Base-by-base conservation (phyloP, 331 rosid genomes). In the Stylosanthes scabra region DNA sequence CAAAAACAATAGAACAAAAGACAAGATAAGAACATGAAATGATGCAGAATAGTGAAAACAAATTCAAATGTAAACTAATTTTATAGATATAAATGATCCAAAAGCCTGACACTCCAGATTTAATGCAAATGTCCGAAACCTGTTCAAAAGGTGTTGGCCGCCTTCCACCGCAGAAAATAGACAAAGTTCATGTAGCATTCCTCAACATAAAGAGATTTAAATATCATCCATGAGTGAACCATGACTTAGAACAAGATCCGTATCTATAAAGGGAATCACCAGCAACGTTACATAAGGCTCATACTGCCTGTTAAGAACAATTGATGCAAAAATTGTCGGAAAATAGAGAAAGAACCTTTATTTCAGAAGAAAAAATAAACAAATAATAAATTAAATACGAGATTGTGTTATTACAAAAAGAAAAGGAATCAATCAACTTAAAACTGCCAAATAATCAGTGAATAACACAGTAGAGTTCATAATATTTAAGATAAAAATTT, bases 281-380 rank as follows among this genome's bases (percentile, higher is more conserved):
- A 66, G 91, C 91, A 70, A 91, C 83, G 49, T 84, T 87, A 74
- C 91, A 88, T 34, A 91, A 82, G 49, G 88, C 91, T 91, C 91
- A 87, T 11, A 89, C 90, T 10, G 91, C 95, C 90, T 89, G 82
- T 66, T 77, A 75, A 76, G 50, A 70, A 75, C 5, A 68, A 45
- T 68, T 69, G 49, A 75, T 51, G 3, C 5, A 3, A 25, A 16
- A 29, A 31, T 56, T 72, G 42, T 3, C 45, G 76, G 15, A 4
- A 57, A 47, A 47, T 3, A 49, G 9, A 12, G 7, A 49, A 13
- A 8, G 7, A 16, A 0, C 3, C 12, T 46, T 46, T 46, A 9
- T 46, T 46, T 46, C 13, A 12, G 51, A 12, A 8, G 12, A n/a
- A n/a, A n/a, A n/a, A n/a, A n/a, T n/a, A 31, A 31, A 31, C 4